Percentiles rank a stretch among this genome's conserved stretches.
These are phyloP conservation scores for Ceratocystis cubensis DNA, from an alignment of 2,329 filamentous ascomycete genomes.

Conservation along the genomic window DNA sequence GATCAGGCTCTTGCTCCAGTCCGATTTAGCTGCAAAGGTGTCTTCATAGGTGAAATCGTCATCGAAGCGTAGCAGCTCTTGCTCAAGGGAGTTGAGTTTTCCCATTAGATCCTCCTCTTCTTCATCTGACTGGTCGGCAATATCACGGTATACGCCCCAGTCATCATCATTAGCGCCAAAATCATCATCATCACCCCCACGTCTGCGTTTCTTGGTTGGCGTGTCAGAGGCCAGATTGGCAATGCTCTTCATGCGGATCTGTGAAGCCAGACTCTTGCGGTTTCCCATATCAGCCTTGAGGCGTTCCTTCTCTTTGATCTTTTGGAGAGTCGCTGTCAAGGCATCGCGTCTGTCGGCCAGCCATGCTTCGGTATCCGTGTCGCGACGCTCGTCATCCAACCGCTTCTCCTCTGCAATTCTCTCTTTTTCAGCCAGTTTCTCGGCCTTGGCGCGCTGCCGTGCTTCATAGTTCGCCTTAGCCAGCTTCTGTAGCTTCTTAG, in stretches of 20 bases:
- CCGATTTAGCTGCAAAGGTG: constrained; percentile 79
- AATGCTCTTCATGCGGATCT: constrained; percentile 97
- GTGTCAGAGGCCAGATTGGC: constrained; percentile 89
- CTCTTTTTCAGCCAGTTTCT: constrained; percentile 87
- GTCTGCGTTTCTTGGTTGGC: constrained; percentile 68
- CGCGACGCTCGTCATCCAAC: constrained; percentile 68
- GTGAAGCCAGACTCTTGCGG: constrained; percentile 87
- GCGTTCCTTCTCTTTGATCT: constrained; percentile 85
- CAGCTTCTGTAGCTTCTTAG: constrained; percentile 82
- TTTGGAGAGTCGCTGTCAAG: constrained; percentile 57
- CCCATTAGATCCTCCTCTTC: constrained; percentile 78
- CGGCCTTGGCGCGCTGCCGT: constrained; percentile 80
- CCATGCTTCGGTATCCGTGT: constrained; percentile 77
- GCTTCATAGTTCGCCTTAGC: constrained; percentile 94
- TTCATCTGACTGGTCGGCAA: constrained; percentile 74
- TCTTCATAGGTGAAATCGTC: constrained; percentile 82
- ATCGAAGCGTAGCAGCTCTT: constrained; percentile 75
- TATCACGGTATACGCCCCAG: constrained; percentile 92
- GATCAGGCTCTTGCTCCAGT: constrained; percentile 86
- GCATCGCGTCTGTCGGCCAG: constrained; percentile 67
- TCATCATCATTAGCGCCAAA: constrained; percentile 97
- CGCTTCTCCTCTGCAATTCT: constrained; percentile 72
- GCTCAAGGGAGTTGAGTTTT: constrained; percentile 63
- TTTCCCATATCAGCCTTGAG: constrained; percentile 92
- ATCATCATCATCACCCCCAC: constrained; percentile 84